Evolutionary conservation across 768 basidiomycete genomes (phyloP).

Genomic region (Plicaturopsis crispa): DNA sequence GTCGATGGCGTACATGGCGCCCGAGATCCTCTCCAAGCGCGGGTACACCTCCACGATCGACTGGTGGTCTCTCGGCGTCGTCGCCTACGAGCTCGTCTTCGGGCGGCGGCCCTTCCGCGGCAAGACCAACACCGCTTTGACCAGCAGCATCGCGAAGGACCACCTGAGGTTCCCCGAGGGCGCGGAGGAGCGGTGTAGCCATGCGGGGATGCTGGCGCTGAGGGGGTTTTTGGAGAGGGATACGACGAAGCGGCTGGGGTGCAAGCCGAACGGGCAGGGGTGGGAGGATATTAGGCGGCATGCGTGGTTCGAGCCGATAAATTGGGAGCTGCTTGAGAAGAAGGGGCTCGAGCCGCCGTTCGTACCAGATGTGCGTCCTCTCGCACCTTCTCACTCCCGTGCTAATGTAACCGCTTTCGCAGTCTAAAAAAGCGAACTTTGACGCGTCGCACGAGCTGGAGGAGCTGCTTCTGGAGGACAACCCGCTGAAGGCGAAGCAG

Average conservation of each 20-base stretch:
- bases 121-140: slow-evolving; percentile 86
- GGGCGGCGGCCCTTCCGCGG: slow-evolving; percentile 91
- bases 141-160: slow-evolving; percentile 88
- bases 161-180: slow-evolving; percentile 86
- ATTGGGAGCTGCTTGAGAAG: slow-evolving; percentile 81
- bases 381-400: slow-evolving; percentile 5
- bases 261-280: slow-evolving; percentile 72
- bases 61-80: slow-evolving; percentile 96
- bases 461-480: slow-evolving; percentile 92
- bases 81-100: slow-evolving; percentile 88
- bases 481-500: slow-evolving; percentile 90
- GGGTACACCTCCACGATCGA: slow-evolving; percentile 94
- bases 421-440: slow-evolving; percentile 99
- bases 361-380: slow-evolving; percentile 67
- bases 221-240: slow-evolving; percentile 91
- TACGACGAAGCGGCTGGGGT: slow-evolving; percentile 71
- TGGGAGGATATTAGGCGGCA: slow-evolving; percentile 72
- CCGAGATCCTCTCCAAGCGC: slow-evolving; percentile 84
- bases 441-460: slow-evolving; percentile 98
- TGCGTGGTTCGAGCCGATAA: slow-evolving; percentile 83
- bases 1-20: slow-evolving; percentile 99
- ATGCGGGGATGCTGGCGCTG: slow-evolving; percentile 70
- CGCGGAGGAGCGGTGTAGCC: slow-evolving; percentile 70
- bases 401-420: slow-evolving; percentile 9
- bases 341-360: slow-evolving; percentile 79